A percentile compares a stretch with the other conserved stretches of the same genome.
phyloP scores from a whole-genome alignment of 179 eudicot genomes.

The Heliamphora pulchella region DNA sequence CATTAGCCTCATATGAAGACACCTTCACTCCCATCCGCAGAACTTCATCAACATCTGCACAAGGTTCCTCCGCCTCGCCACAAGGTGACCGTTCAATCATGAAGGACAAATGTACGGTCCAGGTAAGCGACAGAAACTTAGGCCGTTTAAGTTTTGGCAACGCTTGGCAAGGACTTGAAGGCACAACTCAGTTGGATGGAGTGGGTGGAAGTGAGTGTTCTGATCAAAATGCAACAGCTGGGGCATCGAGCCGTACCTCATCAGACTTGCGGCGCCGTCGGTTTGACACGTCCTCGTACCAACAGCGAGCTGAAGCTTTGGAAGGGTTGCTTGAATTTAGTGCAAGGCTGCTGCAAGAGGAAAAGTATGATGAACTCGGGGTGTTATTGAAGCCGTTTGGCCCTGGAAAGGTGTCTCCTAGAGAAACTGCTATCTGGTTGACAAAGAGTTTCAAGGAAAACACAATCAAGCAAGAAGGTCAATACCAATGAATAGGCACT shows the following conservation, averaged over 20 bases:
- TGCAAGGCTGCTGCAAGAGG: conserved; percentile 73
- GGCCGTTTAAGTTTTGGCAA: conserved; percentile 29
- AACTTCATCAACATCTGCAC: conserved; percentile 62
- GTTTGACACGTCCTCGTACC: conserved; percentile 68
- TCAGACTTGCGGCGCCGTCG: conserved; percentile 57
- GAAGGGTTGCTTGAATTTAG: conserved; percentile 95
- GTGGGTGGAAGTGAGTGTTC: conserved; percentile 44
- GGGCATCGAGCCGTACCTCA: conserved; percentile 72
- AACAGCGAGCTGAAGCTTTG: conserved; percentile 88
- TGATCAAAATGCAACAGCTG: conserved; percentile 64
- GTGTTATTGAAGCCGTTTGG: conserved; percentile 89
- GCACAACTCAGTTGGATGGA: conserved; percentile 16
- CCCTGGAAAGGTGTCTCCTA: conserved; percentile 85
- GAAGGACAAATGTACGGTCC: conserved; percentile 78
- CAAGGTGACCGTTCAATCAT: conserved; percentile 51
- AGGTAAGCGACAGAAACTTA: conserved; percentile 32
- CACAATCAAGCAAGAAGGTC: conserved; percentile 29
- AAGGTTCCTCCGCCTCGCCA: conserved; percentile 64
- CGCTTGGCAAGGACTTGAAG: conserved; percentile 20
- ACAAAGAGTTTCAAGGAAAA: conserved; percentile 90
- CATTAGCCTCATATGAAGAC: conserved; percentile 58
- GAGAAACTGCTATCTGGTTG: conserved; percentile 98
- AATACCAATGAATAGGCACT: conserved; percentile 15
- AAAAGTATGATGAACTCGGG: conserved; percentile 74
- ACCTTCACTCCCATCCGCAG: conserved; percentile 38